Percentiles rank a stretch among this genome's conserved stretches.
Conservation (phyloP, 371 early-diverging fungal genomes). For the Lichtheimia corymbifera region DNA sequence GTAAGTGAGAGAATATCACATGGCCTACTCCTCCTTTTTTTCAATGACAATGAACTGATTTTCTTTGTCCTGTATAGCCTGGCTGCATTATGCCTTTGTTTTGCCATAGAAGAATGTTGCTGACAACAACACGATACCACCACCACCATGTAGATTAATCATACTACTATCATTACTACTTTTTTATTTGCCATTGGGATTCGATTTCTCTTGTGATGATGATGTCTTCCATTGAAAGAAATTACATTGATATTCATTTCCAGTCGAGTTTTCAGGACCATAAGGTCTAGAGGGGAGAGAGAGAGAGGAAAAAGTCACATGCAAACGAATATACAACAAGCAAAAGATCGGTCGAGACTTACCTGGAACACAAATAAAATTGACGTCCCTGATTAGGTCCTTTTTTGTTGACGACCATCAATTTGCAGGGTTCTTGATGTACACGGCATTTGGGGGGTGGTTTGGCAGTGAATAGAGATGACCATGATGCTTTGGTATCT, state of each 20-base stretch:
- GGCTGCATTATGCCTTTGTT: conserved; percentile 31
- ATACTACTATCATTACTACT: no score
- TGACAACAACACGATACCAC: conserved; percentile 3
- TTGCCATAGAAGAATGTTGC: conserved; percentile 26
- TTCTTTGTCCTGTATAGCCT: conserved; percentile 17
- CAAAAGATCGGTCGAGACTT: conserved; percentile 13
- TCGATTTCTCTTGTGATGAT: no score
- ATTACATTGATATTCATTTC: conserved; percentile 41
- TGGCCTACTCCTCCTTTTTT: background rate
- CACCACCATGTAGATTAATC: background rate
- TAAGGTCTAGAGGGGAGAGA: conserved; percentile 28
- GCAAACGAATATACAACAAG: background rate
- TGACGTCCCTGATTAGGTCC: conserved; percentile 73
- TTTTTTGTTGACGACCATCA: conserved; percentile 66
- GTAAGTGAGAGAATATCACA: conserved; percentile 16
- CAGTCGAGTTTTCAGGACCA: no score
- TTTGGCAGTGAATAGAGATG: conserved; percentile 51
- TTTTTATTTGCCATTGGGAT: no score
- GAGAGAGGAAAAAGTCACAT: background rate
- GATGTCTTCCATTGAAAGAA: conserved; percentile 28
- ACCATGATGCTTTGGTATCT: conserved; percentile 53
- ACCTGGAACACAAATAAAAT: conserved; percentile 74
- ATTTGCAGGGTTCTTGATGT: conserved; percentile 69
- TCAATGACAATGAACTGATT: background rate
- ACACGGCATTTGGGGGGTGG: conserved; percentile 59